A percentile compares a stretch with the other conserved stretches of the same genome.
phyloP scores from a whole-genome alignment of 495 filamentous ascomycete genomes.

The Annulohypoxylon bovei region DNA sequence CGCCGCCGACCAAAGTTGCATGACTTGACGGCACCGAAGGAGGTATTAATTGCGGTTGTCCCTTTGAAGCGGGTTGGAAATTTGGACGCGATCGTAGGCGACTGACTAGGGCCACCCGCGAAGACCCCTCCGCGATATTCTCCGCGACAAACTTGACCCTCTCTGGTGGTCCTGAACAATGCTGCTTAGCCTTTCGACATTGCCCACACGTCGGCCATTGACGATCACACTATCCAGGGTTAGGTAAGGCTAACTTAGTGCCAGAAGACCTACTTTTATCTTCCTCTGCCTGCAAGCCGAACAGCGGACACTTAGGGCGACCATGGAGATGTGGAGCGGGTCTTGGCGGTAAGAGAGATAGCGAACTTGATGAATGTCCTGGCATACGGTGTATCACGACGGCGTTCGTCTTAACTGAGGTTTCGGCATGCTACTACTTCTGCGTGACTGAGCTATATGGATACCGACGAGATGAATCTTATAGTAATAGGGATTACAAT shows the following conservation, averaged over 20 bases:
- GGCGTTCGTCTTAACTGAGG: background rate
- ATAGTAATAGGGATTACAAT: background rate
- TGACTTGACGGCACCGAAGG: background rate
- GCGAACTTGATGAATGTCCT: background rate
- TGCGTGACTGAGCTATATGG: background rate
- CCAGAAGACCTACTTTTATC: slow-evolving; percentile 6
- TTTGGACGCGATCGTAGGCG: background rate
- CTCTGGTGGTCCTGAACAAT: slow-evolving; percentile 4
- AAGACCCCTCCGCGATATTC: background rate
- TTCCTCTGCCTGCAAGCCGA: slow-evolving; percentile 6
- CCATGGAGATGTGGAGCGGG: slow-evolving; percentile 9
- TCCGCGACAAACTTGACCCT: slow-evolving; percentile 1
- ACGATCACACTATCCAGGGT: slow-evolving; percentile 8
- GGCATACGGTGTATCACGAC: background rate
- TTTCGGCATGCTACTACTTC: background rate
- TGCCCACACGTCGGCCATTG: slow-evolving; percentile 17
- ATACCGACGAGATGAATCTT: background rate
- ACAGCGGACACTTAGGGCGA: slow-evolving; percentile 10
- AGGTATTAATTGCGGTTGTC: background rate
- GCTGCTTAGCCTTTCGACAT: slow-evolving; percentile 4
- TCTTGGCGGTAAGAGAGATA: background rate
- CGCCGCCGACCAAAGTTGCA: background rate
- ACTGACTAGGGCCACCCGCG: background rate
- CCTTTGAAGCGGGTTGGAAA: background rate
- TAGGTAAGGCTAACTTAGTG: background rate